Evolutionary conservation across 805 yeast genomes (phyloP), one percentile per base, ranked within the genome.

Genomic region (Zygoascus flipseniorum): DNA sequence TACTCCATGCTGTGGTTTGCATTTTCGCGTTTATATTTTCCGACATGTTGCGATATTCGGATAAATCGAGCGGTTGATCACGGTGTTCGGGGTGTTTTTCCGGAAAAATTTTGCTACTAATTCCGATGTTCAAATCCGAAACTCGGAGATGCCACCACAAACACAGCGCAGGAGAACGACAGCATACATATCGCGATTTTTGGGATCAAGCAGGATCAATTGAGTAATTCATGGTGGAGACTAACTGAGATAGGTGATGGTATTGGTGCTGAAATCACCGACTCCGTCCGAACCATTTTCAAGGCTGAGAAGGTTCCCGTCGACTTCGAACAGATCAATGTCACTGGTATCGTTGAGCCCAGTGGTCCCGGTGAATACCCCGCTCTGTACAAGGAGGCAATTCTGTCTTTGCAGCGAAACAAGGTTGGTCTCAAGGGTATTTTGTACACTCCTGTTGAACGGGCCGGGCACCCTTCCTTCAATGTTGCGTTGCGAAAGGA

Each of bases 401-500:
- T 93, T 58, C 80, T 83, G 61, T 89, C 97, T 19, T 77, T 92
- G 66, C 87, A 89, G 78, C 86, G 97, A 80, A 92, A 92, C 79
- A 90, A 89, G 76, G 87, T 93, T 65, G 99, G 97, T 69, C 80
- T 92, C 65, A 93, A 92, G 77, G 97, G 98, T 72, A 87, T 92
- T 69, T 81, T 95, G 73, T 85, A 87, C 76, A 92, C 98, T 52
- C 93, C 95, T 60, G 81, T 83, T 53, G 84, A 84, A 60, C 83
- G 87, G 65, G 78, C 86, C 56, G 84, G 83, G 54, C 83, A 80
- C 67, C 86, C 88, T 58, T 89, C 97, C 37, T 78, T 92, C 70
- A 93, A 93, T 76, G 97, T 92, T 62, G 97, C 97, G 54, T 80
- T 92, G 68, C 86, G 99, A 78, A 93, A 92, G 76, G 95, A 90